Percentiles rank a stretch among this genome's conserved stretches.
Evolutionary conservation across 1,139 yeast species (phyloP).

Genomic region (Candida sanyaensis): DNA sequence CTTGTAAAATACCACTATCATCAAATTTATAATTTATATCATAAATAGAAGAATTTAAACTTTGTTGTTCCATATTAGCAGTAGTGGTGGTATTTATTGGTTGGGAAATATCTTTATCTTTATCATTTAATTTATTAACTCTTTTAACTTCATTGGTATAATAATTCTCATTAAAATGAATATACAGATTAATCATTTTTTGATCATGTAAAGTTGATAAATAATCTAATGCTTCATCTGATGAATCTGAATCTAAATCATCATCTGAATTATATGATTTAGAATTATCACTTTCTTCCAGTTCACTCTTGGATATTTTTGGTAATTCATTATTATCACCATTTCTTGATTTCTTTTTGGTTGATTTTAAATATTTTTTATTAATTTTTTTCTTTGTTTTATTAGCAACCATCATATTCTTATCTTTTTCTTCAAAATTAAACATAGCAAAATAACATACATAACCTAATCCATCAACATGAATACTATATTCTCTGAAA

Average conservation of each 20-base stretch:
- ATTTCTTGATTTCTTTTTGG: conserved; percentile 3
- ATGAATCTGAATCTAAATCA: too few species aligned
- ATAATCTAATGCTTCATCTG: conserved; percentile 41
- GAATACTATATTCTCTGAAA: conserved; percentile 83
- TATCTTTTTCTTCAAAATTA: conserved; percentile 64
- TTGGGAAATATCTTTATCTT: background rate
- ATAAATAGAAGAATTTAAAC: conserved; percentile 28
- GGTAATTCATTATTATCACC: too few species aligned
- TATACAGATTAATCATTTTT: conserved; percentile 88
- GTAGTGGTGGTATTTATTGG: background rate
- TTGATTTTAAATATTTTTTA: conserved; percentile 7
- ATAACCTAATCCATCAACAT: conserved; percentile 92
- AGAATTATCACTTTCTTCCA: conserved; percentile 4
- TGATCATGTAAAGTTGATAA: conserved; percentile 53
- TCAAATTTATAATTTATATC: conserved; percentile 33
- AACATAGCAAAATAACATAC: conserved; percentile 95
- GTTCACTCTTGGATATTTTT: conserved; percentile 14
- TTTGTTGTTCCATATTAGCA: conserved; percentile 18
- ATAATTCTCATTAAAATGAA: conserved; percentile 84
- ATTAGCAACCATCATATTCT: conserved; percentile 46
- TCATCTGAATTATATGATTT: conserved; percentile 21
- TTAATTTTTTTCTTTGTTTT: conserved; percentile 28
- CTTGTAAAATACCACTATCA: conserved; percentile 25
- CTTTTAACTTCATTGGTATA: conserved; percentile 28
- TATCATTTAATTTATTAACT: background rate